Conservation (phyloP, 495 filamentous ascomycete species). For the Glonium stellatum region DNA sequence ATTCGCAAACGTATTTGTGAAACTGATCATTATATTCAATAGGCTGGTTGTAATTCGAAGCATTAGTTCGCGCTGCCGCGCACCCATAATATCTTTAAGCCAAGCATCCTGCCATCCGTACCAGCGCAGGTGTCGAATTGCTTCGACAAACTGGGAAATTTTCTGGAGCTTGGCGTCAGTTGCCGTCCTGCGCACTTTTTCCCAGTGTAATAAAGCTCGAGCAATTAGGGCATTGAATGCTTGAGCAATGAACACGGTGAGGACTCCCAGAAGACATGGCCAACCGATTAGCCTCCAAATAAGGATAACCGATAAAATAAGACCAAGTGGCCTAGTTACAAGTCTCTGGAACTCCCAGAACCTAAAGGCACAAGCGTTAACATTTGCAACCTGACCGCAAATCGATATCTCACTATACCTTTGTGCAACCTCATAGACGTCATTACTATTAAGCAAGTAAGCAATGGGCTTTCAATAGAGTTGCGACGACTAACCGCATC, state of each 20-base stretch:
- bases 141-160: conserved; percentile 72
- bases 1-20: conserved; percentile 57
- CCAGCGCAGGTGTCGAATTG: conserved; percentile 78
- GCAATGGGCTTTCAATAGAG: conserved; percentile 5
- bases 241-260: conserved; percentile 59
- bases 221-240: conserved; percentile 56
- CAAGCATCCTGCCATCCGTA: conserved; percentile 81
- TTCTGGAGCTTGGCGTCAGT: conserved; percentile 68
- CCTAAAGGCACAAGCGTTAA: conserved; percentile 15
- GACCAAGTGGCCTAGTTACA: conserved; percentile 58
- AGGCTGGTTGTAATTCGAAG: conserved; percentile 58
- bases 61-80: conserved; percentile 59
- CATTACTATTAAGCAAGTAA: conserved; percentile 39
- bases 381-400: too few species aligned
- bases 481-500: conserved; percentile 43
- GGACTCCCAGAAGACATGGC: conserved; percentile 66
- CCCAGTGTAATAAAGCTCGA: conserved; percentile 52
- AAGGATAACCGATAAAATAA: conserved; percentile 59
- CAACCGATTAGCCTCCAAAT: conserved; percentile 72
- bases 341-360: conserved; percentile 76
- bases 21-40: conserved; percentile 50
- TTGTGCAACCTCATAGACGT: conserved; percentile 79
- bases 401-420: conserved; percentile 16
- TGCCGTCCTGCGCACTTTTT: conserved; percentile 55
- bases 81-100: conserved; percentile 64